A percentile compares a stretch with the other conserved stretches of the same genome.
These are phyloP conservation scores for Chlorella sp. DNA, from an alignment of 139 green algal genomes.

Conservation along the genomic window DNA sequence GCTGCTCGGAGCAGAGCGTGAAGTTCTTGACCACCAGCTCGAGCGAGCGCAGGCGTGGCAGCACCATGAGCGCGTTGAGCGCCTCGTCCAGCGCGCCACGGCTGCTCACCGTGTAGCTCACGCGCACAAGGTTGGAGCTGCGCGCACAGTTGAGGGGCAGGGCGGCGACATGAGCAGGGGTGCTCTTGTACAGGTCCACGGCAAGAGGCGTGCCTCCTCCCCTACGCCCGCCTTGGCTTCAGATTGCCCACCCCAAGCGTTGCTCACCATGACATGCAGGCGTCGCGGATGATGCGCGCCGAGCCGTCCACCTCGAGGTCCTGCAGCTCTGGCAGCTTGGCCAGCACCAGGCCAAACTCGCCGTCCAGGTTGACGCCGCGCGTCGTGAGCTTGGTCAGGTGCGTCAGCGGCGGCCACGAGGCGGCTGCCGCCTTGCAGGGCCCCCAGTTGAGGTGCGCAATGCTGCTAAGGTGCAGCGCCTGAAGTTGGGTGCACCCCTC, in stretches of 20 bases:
- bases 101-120: constrained; percentile 32
- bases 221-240: too few species aligned
- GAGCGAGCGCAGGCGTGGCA: constrained; percentile 30
- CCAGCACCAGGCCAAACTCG: constrained; percentile 34
- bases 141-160: too few species aligned
- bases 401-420: too few species aligned
- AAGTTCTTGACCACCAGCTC: constrained; percentile 52
- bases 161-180: too few species aligned
- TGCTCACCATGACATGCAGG: constrained; percentile 23
- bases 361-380: constrained; percentile 22
- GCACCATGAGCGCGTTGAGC: constrained; percentile 24
- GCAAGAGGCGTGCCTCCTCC: too few species aligned
- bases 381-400: constrained; percentile 26
- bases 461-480: constrained; percentile 31
- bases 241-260: too few species aligned
- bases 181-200: too few species aligned
- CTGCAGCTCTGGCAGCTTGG: constrained; percentile 14
- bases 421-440: constrained; percentile 17
- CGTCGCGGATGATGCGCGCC: constrained; percentile 36
- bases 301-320: constrained; percentile 48
- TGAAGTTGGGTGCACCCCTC: constrained; percentile 28
- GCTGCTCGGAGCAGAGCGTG: constrained; percentile 41
- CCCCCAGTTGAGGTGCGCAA: constrained; percentile 34
- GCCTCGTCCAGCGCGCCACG: constrained; percentile 36
- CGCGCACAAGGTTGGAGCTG: constrained; percentile 33